Evolutionary conservation across 176 grass and related monocot genomes (phyloP).

Genomic region (Thalia dealbata): DNA sequence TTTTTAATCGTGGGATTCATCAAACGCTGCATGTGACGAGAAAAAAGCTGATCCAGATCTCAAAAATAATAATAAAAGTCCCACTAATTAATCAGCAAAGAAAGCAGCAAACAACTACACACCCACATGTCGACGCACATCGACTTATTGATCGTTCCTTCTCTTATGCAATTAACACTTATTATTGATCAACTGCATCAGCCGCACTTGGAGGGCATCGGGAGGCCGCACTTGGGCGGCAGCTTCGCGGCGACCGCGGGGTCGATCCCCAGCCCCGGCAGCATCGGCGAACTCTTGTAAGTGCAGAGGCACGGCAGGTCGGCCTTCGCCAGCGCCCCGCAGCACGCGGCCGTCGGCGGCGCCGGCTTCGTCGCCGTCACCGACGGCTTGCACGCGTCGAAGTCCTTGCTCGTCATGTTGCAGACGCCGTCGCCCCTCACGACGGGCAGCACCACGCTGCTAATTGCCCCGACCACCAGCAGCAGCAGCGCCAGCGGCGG

Average conservation of each 20-base stretch:
- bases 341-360: not conserved
- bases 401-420: not conserved
- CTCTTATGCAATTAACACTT: too few relatives aligned
- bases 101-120: too few relatives aligned
- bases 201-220: not conserved
- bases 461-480: too few relatives aligned
- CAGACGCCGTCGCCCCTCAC: not conserved
- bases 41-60: too few relatives aligned
- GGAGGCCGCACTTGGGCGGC: slow-evolving; percentile 2
- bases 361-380: not conserved
- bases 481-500: too few relatives aligned
- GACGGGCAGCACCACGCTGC: not conserved
- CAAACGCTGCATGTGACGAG: too few relatives aligned
- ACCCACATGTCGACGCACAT: too few relatives aligned
- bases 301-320: slow-evolving; percentile 13
- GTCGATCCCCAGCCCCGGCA: slow-evolving; percentile 6
- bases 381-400: not conserved
- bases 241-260: not conserved
- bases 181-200: not conserved
- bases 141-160: not conserved
- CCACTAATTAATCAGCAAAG: too few relatives aligned
- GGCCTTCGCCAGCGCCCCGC: not conserved
- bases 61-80: not conserved
- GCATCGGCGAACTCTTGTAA: slow-evolving; percentile 1
- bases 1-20: too few relatives aligned